A percentile compares a stretch with the other conserved stretches of the same genome.
Conservation (phyloP, 768 basidiomycete species). For the Tulasnella sp. region DNA sequence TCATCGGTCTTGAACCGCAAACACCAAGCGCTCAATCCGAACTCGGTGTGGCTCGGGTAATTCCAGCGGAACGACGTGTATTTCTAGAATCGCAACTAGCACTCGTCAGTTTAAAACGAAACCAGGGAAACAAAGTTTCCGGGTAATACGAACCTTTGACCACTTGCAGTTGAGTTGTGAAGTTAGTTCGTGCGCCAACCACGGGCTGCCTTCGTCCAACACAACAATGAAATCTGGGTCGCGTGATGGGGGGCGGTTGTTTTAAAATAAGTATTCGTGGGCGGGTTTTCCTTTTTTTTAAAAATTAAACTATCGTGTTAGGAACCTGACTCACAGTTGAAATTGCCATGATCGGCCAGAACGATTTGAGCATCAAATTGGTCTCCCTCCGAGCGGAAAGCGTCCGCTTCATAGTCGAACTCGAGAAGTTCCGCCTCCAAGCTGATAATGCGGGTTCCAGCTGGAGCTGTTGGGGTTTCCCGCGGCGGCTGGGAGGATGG, state of each 20-base stretch:
- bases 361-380: constrained; percentile 27
- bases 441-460: not conserved
- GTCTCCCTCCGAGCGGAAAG: constrained; percentile 22
- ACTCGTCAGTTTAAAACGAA: not conserved
- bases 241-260: no score
- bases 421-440: constrained; percentile 45
- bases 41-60: constrained; percentile 48
- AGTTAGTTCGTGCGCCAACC: constrained; percentile 59
- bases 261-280: no score
- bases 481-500: constrained; percentile 25
- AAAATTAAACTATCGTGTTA: no score
- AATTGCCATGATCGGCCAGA: not conserved
- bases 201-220: constrained; percentile 42
- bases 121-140: not conserved
- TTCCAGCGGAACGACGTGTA: constrained; percentile 83
- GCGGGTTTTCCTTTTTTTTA: no score
- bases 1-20: constrained; percentile 60
- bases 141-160: constrained; percentile 17
- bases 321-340: constrained; percentile 21
- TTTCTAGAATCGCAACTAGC: not conserved
- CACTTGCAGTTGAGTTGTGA: constrained; percentile 55
- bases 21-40: constrained; percentile 71
- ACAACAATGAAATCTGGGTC: constrained; percentile 28
- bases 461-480: constrained; percentile 6
- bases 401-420: constrained; percentile 52